Evolutionary conservation across 768 basidiomycete species (phyloP), one percentile per base, ranked within the genome.

Genomic region (Suillus occidentalis): DNA sequence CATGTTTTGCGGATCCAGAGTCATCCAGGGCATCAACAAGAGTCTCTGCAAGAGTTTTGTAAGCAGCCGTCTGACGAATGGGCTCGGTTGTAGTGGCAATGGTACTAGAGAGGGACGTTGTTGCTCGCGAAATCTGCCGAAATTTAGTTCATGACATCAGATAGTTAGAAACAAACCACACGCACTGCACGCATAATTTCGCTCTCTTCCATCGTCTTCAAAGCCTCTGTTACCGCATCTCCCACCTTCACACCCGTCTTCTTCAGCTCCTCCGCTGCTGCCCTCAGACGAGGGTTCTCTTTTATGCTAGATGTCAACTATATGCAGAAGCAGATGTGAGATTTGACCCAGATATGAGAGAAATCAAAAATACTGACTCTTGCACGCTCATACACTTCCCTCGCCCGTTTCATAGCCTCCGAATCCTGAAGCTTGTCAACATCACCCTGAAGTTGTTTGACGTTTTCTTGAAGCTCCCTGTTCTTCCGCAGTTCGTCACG

Each of bases 341-440:
- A 39, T 65, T 63, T 28, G 34, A 31, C 10, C 5, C 36, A 37
- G 25, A 47, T n/a, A 59, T 60, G 37, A 59, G 42, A 65, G 34
- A 42, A 50, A 37, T n/a, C 10, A 28, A 18, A 64, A 62, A 61
- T 61, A 84, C 87, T 66, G 73, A 98, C 96, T 79, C 97, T 85
- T 9, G 97, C 95, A 66, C 91, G 87, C 80, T 99, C 97, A 79
- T 99, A 99, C 65, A 93, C 88, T 60, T 92, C 95, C 74, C 85
- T 86, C 2, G 95, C 95, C 71, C 84, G 85, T 81, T 93, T 94
- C 94, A 99, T 90, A 16, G 95, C 91, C 74, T 97, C 95, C 62
- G 94, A 95, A 76, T 98, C 97, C 82, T 98, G 96, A 58, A 98
- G 79, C 79, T 97, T 97, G 80, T 94, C 93, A 43, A 97, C 97